Conservation (phyloP, 169 alveolate species). For the Ichthyophthirius multifiliis region DNA sequence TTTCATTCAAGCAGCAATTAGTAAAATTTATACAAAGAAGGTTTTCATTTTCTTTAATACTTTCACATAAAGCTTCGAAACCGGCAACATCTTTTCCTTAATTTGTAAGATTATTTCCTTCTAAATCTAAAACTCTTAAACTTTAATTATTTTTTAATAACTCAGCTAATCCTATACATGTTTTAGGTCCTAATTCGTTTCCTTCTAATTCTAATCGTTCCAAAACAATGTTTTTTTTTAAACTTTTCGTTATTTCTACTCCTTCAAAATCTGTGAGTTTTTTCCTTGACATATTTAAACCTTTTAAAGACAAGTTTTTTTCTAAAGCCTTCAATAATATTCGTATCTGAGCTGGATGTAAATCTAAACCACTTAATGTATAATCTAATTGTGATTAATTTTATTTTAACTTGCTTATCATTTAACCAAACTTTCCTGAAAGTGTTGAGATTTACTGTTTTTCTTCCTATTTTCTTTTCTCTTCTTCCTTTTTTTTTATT, state of each 20-base stretch:
- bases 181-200: constrained; percentile 44
- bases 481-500: constrained; percentile 27
- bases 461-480: constrained; percentile 48
- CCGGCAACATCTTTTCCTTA: constrained; percentile 25
- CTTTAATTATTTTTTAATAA: constrained; percentile 33
- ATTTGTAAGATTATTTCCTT: constrained; percentile 46
- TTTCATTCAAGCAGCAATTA: constrained; percentile 34
- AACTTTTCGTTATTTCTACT: constrained; percentile 26
- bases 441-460: constrained; percentile 26
- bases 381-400: constrained; percentile 42
- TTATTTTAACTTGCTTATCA: constrained; percentile 34
- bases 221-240: constrained; percentile 41
- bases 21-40: constrained; percentile 38
- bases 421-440: constrained; percentile 41
- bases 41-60: constrained; percentile 35
- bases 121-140: constrained; percentile 47
- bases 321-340: constrained; percentile 45
- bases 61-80: constrained; percentile 30
- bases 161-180: constrained; percentile 27
- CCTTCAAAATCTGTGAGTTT: constrained; percentile 44
- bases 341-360: constrained; percentile 39
- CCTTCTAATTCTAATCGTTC: constrained; percentile 62
- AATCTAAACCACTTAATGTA: constrained; percentile 41
- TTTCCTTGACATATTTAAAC: constrained; percentile 44
- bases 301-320: constrained; percentile 40